phyloP scores from a whole-genome alignment of 306 rosid species.

The Calophaca sinica region DNA sequence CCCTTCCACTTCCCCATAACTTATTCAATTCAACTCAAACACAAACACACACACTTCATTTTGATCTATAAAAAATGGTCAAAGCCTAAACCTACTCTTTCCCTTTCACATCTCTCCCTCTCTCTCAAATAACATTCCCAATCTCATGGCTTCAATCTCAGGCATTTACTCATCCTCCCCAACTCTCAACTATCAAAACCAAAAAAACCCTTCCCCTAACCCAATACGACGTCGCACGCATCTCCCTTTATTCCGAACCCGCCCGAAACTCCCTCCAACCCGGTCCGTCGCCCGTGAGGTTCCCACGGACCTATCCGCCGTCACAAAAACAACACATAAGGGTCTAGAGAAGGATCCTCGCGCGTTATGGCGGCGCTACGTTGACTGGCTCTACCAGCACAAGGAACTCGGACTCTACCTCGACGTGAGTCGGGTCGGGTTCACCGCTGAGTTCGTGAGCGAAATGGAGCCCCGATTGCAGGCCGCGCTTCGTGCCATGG shows the following conservation, averaged over 20 bases:
- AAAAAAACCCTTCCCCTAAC: constrained; percentile 11
- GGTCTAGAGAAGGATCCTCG: constrained; percentile 74
- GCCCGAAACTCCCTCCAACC: constrained; percentile 37
- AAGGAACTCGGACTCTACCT: constrained; percentile 80
- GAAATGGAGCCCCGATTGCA: constrained; percentile 83
- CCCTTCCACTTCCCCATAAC: no score
- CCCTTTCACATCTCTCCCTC: neutral
- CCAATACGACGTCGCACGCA: constrained; percentile 23
- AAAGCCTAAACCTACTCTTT: neutral
- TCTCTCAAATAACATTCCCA: neutral
- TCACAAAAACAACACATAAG: constrained; percentile 14
- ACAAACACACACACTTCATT: neutral
- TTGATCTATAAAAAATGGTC: constrained; percentile 25
- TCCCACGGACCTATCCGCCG: constrained; percentile 47
- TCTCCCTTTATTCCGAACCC: constrained; percentile 48
- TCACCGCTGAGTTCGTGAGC: constrained; percentile 73
- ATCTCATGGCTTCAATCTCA: constrained; percentile 81
- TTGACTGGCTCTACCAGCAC: constrained; percentile 93
- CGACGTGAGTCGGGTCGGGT: constrained; percentile 96
- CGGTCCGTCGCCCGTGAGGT: constrained; percentile 73
- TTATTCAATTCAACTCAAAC: neutral
- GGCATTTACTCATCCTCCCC: constrained; percentile 76
- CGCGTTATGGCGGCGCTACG: constrained; percentile 81
- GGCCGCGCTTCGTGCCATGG: constrained; percentile 82
- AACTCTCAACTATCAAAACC: constrained; percentile 58